These are phyloP conservation scores for Penicillium crystallinum DNA, from an alignment of 495 filamentous ascomycete genomes.

Conservation along the genomic window DNA sequence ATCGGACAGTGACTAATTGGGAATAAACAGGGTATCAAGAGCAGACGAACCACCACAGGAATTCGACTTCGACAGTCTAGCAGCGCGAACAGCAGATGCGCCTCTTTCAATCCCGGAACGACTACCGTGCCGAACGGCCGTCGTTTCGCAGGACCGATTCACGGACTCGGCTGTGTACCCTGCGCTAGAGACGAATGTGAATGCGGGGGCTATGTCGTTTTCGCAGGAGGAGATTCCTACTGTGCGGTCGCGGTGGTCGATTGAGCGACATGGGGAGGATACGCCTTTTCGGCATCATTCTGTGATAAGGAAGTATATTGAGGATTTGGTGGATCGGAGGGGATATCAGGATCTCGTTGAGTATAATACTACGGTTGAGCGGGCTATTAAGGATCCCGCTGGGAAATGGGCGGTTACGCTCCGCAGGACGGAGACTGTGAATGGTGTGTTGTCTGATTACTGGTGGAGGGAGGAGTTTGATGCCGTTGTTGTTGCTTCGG, in stretches of 20 bases:
- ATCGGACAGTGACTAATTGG: too few relatives aligned
- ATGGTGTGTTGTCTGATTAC: constrained; percentile 25
- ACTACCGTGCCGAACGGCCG: constrained; percentile 43
- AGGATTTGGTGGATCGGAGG: constrained; percentile 32
- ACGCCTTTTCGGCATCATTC: constrained; percentile 37
- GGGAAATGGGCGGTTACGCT: constrained; percentile 35
- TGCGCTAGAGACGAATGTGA: constrained; percentile 37
- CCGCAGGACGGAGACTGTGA: constrained; percentile 19
- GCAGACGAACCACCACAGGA: constrained; percentile 24
- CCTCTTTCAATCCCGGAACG: constrained; percentile 41
- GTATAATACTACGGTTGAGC: constrained; percentile 41
- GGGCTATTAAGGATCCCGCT: constrained; percentile 27
- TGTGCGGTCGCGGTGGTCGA: constrained; percentile 31
- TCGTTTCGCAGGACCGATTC: constrained; percentile 41
- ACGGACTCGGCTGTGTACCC: constrained; percentile 42
- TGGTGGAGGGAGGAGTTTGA: constrained; percentile 52
- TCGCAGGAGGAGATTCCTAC: constrained; percentile 34
- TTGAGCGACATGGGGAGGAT: constrained; percentile 30
- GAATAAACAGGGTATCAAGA: constrained; percentile 38
- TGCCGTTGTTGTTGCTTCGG: constrained; percentile 73
- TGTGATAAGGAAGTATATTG: constrained; percentile 36
- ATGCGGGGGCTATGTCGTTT: constrained; percentile 36
- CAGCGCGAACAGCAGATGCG: constrained; percentile 43
- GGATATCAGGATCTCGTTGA: constrained; percentile 33
- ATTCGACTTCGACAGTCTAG: constrained; percentile 37